Evolutionary conservation across 129 eudicot species (phyloP), one percentile per base, ranked within the genome.

Genomic region (Saposhnikovia divaricata): DNA sequence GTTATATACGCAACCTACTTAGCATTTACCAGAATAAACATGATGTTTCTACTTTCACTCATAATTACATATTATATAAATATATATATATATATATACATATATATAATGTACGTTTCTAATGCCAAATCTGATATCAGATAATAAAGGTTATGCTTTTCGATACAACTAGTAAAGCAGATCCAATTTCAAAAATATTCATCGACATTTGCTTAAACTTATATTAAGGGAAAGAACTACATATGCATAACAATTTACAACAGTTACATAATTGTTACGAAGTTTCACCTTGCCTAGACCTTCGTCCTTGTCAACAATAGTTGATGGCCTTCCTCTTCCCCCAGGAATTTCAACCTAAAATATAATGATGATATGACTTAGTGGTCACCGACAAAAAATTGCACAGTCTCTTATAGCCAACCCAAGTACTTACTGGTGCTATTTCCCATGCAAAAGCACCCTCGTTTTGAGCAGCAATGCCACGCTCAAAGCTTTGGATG

Each of bases 361-460:
- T 39, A 82, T 65, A 80, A 83, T 18, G 61, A 69, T 61, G 43
- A 75, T 38, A 72, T 47, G 78, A 80, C 61, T 79, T 45, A 72
- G 65, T 40, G 38, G 53, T 74, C 83, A 72, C 83, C 23, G 2
- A 48, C 9, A 55, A 83, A 27, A 51, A 53, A 40, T 69, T 68
- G 46, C 37, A 83, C 9, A 10, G 73, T 79, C 80, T 65, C 80
- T 27, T 82, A 43, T 74, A 69, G 59, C 76, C 75, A 9, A 72
- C 70, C 21, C 40, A 79, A 77, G 75, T 80, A 72, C 96, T 89
- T 85, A 95, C 98, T 21, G 98, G 98, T 21, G 80, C 87, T 79
- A 95, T 95, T 87, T 95, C 98, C 98, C 98, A 95, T 79, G 92
- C 38, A 86, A 91, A 94, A 48, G 96, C 96, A 85, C 91, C 91